These are phyloP conservation scores for Stagonosporopsis cucurbitacearum DNA, from an alignment of 2,329 filamentous ascomycete species.

Conservation along the genomic window DNA sequence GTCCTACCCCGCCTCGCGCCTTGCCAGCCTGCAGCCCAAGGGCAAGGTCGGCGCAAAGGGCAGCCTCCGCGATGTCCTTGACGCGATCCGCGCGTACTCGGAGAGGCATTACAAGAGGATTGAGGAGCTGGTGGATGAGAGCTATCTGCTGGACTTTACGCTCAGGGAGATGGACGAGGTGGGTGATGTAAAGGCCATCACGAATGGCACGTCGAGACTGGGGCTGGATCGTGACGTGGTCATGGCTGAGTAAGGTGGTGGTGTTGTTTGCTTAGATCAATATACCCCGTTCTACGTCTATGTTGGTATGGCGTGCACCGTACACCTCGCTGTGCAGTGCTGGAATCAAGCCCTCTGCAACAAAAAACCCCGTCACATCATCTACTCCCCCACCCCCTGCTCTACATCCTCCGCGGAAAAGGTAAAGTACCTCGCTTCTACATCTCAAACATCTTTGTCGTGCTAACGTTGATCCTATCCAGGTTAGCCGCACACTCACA, in stretches of 20 bases:
- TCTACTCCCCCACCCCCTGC: background rate
- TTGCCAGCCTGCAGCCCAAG: slow-evolving; percentile 67
- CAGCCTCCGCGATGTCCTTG: slow-evolving; percentile 77
- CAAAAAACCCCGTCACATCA: background rate
- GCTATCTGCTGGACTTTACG: slow-evolving; percentile 92
- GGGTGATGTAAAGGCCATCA: slow-evolving; percentile 34
- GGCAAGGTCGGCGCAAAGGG: slow-evolving; percentile 46
- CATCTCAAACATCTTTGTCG: slow-evolving; percentile 62
- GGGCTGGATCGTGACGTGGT: slow-evolving; percentile 37
- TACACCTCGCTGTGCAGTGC: background rate
- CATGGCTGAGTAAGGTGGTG: slow-evolving; percentile 44
- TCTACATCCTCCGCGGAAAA: no score
- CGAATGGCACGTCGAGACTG: slow-evolving; percentile 33
- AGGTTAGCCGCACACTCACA: background rate
- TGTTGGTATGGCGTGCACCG: background rate
- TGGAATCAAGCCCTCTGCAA: background rate
- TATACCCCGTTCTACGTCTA: slow-evolving; percentile 21
- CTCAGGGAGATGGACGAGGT: slow-evolving; percentile 88
- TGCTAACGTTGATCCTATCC: slow-evolving; percentile 69
- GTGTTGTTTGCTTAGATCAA: slow-evolving; percentile 2
- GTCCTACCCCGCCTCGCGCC: slow-evolving; percentile 78
- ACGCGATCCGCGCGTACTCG: slow-evolving; percentile 88
- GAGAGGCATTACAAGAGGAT: slow-evolving; percentile 90
- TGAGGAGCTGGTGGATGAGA: slow-evolving; percentile 91
- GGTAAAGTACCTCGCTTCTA: background rate